Conservation (phyloP, 2,329 filamentous ascomycete species). For the Aaosphaeria arxii region DNA sequence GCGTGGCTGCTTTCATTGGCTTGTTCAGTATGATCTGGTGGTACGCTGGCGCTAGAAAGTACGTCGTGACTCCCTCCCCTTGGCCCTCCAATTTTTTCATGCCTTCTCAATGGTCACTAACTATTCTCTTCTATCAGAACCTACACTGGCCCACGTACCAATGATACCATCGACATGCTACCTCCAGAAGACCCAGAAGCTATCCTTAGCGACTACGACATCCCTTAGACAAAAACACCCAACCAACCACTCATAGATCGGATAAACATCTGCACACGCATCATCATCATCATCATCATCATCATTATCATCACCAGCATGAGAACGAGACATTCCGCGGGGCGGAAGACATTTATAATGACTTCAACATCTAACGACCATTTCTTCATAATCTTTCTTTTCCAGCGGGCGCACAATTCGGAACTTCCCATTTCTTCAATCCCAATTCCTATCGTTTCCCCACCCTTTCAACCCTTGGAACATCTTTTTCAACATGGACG, state of each 20-base stretch:
- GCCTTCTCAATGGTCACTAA: constrained; percentile 5
- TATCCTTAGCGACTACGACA: constrained; percentile 32
- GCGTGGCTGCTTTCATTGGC: constrained; percentile 49
- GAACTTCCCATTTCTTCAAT: no score
- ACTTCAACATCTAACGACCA: no score
- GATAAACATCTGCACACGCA: no score
- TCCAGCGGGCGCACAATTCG: no score
- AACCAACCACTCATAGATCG: not conserved
- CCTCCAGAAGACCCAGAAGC: constrained; percentile 41
- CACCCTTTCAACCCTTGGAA: no score
- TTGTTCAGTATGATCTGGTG: constrained; percentile 46
- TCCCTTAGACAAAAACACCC: constrained; percentile 4
- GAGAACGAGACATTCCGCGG: no score
- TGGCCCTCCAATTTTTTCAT: not conserved
- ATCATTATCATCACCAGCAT: no score
- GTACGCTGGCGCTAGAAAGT: constrained; percentile 41
- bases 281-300: no score
- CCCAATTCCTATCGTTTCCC: no score
- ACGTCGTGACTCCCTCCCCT: constrained; percentile 7
- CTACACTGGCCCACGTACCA: constrained; percentile 59
- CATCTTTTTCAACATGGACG: no score
- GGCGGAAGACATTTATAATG: no score
- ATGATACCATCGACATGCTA: constrained; percentile 47
- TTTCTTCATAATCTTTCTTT: no score
- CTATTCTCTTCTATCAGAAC: constrained; percentile 35